Conservation (phyloP, 2,329 filamentous ascomycete species). For the Claviceps africana region DNA sequence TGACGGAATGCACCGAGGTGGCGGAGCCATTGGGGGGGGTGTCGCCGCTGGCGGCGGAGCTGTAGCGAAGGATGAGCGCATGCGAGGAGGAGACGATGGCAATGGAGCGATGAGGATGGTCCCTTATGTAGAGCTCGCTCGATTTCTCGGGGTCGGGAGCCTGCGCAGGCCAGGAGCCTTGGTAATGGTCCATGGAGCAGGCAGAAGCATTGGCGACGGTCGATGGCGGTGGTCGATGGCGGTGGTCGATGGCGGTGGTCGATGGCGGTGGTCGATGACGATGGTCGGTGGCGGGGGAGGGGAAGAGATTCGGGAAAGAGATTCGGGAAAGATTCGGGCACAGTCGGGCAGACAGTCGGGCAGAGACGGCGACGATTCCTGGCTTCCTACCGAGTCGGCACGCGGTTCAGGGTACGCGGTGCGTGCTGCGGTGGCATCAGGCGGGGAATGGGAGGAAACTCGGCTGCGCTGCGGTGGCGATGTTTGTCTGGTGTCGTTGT, state of each 20-base stretch:
- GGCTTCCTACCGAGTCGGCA: conserved; percentile 6
- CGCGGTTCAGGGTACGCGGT: conserved; percentile 12
- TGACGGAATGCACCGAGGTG: conserved; percentile 34
- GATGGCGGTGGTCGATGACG: too few species aligned
- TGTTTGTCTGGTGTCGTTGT: background rate
- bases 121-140: conserved; percentile 70
- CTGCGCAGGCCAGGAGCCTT: conserved; percentile 31
- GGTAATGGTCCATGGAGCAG: conserved; percentile 32
- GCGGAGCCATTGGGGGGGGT: conserved; percentile 44
- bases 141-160: conserved; percentile 42
- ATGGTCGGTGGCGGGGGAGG: background rate
- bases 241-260: conserved; percentile 5
- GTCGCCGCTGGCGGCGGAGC: conserved; percentile 44
- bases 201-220: conserved; percentile 5
- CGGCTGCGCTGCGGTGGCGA: background rate
- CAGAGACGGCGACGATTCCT: background rate
- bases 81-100: conserved; percentile 69
- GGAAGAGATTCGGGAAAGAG: too few species aligned
- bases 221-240: conserved; percentile 7
- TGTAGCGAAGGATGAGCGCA: conserved; percentile 74
- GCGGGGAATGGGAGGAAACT: too few species aligned
- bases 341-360: too few species aligned
- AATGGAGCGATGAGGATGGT: conserved; percentile 76
- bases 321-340: too few species aligned
- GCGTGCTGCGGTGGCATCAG: background rate